Evolutionary conservation across 495 filamentous ascomycete genomes (phyloP), one percentile per base, ranked within the genome.

Genomic region (Barbatosphaeria neglecta): DNA sequence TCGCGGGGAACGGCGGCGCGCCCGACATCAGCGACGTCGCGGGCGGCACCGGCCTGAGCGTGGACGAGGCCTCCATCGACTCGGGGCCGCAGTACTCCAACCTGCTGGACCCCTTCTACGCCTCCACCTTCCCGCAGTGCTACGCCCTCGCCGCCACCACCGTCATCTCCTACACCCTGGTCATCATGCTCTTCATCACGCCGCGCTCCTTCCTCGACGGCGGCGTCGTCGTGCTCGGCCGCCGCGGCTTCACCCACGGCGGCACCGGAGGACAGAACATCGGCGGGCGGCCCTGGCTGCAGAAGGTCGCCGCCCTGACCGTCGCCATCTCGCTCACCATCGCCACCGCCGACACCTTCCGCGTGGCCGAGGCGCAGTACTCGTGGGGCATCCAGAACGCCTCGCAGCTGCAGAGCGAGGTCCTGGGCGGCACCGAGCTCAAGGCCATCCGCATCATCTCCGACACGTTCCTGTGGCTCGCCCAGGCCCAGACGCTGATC

Each of bases 401-500:
- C 3, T 67, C 70, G 31, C 72, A 69, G 20, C 64, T 98, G 31
- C 83, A 88, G 24, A 61, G 77, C 22, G 69, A 80, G 44, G 92
- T 98, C 3, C 76, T 89, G 39, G 80, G 81, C 43, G 85, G 90
- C 15, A 75, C 80, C 49, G 86, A 95, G 57, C 80, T 97, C 49
- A 84, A 87, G 47, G 74, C 94, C 46, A 88, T 93, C 43, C 82
- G 87, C 49, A 78, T 96, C 48, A 85, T 98, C 43, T 95, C 88
- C 3, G 87, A 93, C 59, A 86, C 90, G 0, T 96, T 95, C 55
- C 75, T 98, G 10, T 98, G 92, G 92, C 79, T 97, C 45, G 92
- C 92, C 1, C 92, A 98, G 64, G 90, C 93, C 0, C 92, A 98
- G 61, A 98, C 92, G 0, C 68, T 98, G 41, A 95, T 98, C 57